Evolutionary conservation across 768 basidiomycete genomes (phyloP).

Genomic region (Amanita rubescens): DNA sequence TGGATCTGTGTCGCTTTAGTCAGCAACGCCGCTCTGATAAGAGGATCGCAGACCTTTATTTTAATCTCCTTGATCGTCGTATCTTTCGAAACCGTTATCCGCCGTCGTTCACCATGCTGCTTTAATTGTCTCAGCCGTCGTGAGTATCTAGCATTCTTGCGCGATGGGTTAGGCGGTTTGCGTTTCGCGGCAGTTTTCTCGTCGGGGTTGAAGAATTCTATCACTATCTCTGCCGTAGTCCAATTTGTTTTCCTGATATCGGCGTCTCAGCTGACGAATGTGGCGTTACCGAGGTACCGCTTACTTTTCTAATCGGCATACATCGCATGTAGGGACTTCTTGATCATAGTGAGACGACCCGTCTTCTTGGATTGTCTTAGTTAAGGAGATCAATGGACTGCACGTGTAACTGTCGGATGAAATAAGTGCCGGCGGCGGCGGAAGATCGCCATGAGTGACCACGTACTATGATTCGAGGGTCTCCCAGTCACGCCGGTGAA

Average conservation of each 20-base stretch:
- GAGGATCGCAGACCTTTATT: conserved; percentile 43
- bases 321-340: conserved; percentile 48
- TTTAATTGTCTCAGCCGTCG: conserved; percentile 58
- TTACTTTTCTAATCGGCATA: conserved; percentile 55
- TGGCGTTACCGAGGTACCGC: background rate
- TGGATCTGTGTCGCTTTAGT: conserved; percentile 42
- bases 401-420: conserved; percentile 41
- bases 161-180: conserved; percentile 19
- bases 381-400: conserved; percentile 41
- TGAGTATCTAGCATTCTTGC: conserved; percentile 53
- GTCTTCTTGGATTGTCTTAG: conserved; percentile 18
- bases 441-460: background rate
- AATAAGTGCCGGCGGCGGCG: conserved; percentile 5
- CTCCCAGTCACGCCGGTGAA: conserved; percentile 62
- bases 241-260: conserved; percentile 45
- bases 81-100: conserved; percentile 49
- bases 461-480: conserved; percentile 46
- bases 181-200: background rate
- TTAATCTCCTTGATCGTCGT: conserved; percentile 79
- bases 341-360: conserved; percentile 33
- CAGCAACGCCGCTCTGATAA: background rate
- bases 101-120: conserved; percentile 41
- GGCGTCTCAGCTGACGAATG: conserved; percentile 3
- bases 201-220: conserved; percentile 33
- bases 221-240: conserved; percentile 51